Evolutionary conservation across 257 asterid species (phyloP).

Genomic region (Solanum phureja): DNA sequence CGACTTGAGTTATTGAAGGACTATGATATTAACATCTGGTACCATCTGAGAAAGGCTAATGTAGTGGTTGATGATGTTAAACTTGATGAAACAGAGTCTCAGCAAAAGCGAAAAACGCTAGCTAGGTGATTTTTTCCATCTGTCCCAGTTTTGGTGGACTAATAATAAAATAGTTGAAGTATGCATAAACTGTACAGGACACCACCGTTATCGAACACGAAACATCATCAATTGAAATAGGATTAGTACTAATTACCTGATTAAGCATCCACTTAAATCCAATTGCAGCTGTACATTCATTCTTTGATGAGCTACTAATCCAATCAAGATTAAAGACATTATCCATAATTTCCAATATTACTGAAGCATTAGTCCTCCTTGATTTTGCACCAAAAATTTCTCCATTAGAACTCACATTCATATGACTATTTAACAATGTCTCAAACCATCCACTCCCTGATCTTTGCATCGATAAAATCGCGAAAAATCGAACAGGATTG

Average conservation of each 20-base stretch:
- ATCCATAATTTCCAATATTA: slow-evolving; percentile 34
- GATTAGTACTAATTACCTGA: slow-evolving; percentile 38
- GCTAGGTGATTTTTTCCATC: neutral
- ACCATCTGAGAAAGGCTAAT: neutral
- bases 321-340: slow-evolving; percentile 61
- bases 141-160: neutral
- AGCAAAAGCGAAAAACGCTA: too few relatives aligned
- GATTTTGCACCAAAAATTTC: slow-evolving; percentile 47
- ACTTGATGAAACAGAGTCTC: neutral
- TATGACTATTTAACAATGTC: slow-evolving; percentile 66
- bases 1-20: neutral
- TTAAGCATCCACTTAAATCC: slow-evolving; percentile 97
- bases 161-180: neutral
- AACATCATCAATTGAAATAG: neutral
- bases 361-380: slow-evolving; percentile 46
- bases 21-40: neutral
- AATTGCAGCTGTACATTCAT: slow-evolving; percentile 73
- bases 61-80: neutral
- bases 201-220: neutral
- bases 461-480: slow-evolving; percentile 74
- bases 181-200: neutral
- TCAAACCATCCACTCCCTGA: slow-evolving; percentile 97
- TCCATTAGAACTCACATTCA: slow-evolving; percentile 72
- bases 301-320: slow-evolving; percentile 67
- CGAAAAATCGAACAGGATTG: slow-evolving; percentile 64